phyloP scores from a whole-genome alignment of 2,329 filamentous ascomycete genomes.

The Pezicula neosporulosa region DNA sequence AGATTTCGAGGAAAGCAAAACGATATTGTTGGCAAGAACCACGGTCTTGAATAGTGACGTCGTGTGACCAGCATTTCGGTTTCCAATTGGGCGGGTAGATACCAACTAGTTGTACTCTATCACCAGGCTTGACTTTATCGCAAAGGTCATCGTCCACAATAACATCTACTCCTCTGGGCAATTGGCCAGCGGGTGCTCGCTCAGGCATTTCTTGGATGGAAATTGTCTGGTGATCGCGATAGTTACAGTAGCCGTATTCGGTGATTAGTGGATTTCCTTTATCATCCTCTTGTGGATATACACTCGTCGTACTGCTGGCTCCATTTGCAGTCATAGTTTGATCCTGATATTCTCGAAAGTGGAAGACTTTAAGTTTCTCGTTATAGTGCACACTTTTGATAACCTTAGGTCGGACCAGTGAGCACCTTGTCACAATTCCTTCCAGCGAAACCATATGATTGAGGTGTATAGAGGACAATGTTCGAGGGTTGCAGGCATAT shows the following conservation, averaged over 20 bases:
- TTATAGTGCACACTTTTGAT: slow-evolving; percentile 98
- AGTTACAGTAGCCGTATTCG: slow-evolving; percentile 94
- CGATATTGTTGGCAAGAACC: slow-evolving; percentile 90
- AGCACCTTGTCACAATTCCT: slow-evolving; percentile 95
- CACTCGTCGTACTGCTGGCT: slow-evolving; percentile 82
- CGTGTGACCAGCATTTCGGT: slow-evolving; percentile 84
- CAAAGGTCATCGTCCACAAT: slow-evolving; percentile 96
- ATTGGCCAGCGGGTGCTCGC: slow-evolving; percentile 87
- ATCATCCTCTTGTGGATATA: slow-evolving; percentile 92
- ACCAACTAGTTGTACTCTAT: slow-evolving; percentile 94
- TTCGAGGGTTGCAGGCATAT: slow-evolving; percentile 91
- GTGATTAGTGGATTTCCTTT: slow-evolving; percentile 89
- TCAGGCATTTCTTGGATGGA: slow-evolving; percentile 99
- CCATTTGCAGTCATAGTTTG: slow-evolving; percentile 94
- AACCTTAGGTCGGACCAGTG: slow-evolving; percentile 93
- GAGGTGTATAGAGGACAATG: slow-evolving; percentile 80
- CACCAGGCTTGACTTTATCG: slow-evolving; percentile 90
- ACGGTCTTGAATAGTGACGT: slow-evolving; percentile 94
- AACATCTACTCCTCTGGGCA: slow-evolving; percentile 92
- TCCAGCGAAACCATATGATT: slow-evolving; percentile 98
- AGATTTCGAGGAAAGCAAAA: slow-evolving; percentile 91
- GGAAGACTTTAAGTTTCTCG: slow-evolving; percentile 80
- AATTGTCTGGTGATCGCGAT: slow-evolving; percentile 94
- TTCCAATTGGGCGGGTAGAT: slow-evolving; percentile 91
- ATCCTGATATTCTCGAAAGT: slow-evolving; percentile 87